These are phyloP conservation scores for Margaritispora aquatica DNA, from an alignment of 495 filamentous ascomycete genomes.

Conservation along the genomic window DNA sequence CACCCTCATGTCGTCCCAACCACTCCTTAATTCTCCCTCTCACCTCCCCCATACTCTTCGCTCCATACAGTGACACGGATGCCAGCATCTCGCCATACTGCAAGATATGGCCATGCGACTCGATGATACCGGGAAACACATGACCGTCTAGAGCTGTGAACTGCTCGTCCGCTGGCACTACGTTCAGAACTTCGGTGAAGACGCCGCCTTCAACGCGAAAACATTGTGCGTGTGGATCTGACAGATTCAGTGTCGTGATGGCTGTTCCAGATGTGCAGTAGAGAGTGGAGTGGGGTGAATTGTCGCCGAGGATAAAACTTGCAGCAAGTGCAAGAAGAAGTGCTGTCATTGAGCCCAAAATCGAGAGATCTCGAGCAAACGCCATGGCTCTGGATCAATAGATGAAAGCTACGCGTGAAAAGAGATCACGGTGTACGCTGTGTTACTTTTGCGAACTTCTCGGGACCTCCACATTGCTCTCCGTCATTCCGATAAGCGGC, in stretches of 20 bases:
- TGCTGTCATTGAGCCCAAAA: background rate
- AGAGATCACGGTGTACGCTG: too few species aligned
- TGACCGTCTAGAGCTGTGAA: constrained; percentile 26
- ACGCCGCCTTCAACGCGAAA: constrained; percentile 32
- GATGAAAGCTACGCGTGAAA: too few species aligned
- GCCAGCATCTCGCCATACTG: constrained; percentile 59
- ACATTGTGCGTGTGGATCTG: constrained; percentile 30
- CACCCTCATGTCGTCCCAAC: constrained; percentile 32
- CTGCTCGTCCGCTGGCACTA: constrained; percentile 1
- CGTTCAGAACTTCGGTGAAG: constrained; percentile 21
- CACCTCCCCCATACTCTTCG: constrained; percentile 42
- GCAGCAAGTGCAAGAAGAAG: constrained; percentile 17
- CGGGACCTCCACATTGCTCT: background rate
- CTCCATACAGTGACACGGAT: constrained; percentile 52
- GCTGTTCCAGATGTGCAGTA: constrained; percentile 18
- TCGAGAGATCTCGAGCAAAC: background rate
- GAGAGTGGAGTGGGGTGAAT: background rate
- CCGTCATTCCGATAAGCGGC: background rate
- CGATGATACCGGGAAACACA: constrained; percentile 56
- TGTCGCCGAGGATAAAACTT: constrained; percentile 10
- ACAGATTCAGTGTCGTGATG: constrained; percentile 30
- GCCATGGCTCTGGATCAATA: background rate
- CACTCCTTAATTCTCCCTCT: constrained; percentile 39
- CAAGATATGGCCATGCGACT: constrained; percentile 58
- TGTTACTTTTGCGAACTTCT: background rate